phyloP scores from a whole-genome alignment of 129 eudicot species.

The Oenanthe sinensis region DNA sequence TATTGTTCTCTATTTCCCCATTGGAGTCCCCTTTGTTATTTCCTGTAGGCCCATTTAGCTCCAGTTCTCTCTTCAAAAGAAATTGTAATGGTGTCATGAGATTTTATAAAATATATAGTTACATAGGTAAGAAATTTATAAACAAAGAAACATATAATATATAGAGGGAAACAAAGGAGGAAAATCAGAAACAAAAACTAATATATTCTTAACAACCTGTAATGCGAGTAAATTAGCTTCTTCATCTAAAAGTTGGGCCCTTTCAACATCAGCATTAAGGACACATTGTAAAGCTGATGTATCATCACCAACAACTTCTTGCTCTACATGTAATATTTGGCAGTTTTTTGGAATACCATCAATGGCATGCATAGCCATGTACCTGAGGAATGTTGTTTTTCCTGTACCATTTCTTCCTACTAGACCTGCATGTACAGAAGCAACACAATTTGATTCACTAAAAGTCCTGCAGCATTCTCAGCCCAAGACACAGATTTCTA shows the following conservation, averaged over 20 bases:
- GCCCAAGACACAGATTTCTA: background rate
- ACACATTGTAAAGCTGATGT: slow-evolving; percentile 87
- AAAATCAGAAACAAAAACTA: background rate
- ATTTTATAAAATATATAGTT: background rate
- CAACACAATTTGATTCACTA: slow-evolving; percentile 5
- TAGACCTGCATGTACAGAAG: slow-evolving; percentile 46
- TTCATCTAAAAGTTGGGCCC: slow-evolving; percentile 78
- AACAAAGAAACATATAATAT: background rate
- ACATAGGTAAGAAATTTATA: background rate
- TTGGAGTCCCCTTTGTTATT: slow-evolving; percentile 40
- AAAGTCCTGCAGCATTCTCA: background rate
- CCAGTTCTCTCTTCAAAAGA: slow-evolving; percentile 43
- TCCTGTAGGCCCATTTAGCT: slow-evolving; percentile 37
- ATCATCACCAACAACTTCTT: slow-evolving; percentile 94
- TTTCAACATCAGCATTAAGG: slow-evolving; percentile 80
- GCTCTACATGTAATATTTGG: slow-evolving; percentile 97
- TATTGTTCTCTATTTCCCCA: slow-evolving; percentile 43
- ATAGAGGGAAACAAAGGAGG: background rate
- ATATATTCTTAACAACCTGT: slow-evolving; percentile 42
- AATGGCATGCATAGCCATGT: slow-evolving; percentile 96
- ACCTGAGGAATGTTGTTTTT: slow-evolving; percentile 91
- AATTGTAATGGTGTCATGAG: slow-evolving; percentile 7
- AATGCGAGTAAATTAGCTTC: slow-evolving; percentile 59
- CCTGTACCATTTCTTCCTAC: slow-evolving; percentile 99
- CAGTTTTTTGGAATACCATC: slow-evolving; percentile 96